Evolutionary conservation across 177 flowering plant genomes (phyloP).

Genomic region (Tripterygium wilfordii): DNA sequence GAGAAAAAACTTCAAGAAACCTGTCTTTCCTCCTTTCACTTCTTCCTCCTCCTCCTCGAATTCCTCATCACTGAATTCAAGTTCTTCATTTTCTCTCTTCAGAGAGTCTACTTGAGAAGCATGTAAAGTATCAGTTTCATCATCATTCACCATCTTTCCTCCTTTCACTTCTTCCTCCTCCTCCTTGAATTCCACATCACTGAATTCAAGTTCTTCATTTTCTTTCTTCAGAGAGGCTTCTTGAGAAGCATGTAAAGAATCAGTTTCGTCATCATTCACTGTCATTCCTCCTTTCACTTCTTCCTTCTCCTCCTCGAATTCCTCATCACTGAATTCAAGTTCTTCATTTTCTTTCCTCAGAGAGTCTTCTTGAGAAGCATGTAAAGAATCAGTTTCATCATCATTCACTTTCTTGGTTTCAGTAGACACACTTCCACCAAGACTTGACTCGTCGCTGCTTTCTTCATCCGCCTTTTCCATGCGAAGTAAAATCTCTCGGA

Average conservation of each 20-base stretch:
- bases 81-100: slow-evolving; percentile 13
- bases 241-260: too few relatives aligned
- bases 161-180: too few relatives aligned
- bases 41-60: slow-evolving; percentile 23
- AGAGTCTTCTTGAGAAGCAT: slow-evolving; percentile 9
- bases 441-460: slow-evolving; percentile 5
- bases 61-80: slow-evolving; percentile 14
- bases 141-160: too few relatives aligned
- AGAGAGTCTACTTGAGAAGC: slow-evolving; percentile 12
- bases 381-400: slow-evolving; percentile 7
- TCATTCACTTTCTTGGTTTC: slow-evolving; percentile 13
- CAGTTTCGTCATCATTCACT: too few relatives aligned
- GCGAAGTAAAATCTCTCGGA: slow-evolving; percentile 20
- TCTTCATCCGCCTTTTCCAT: slow-evolving; percentile 6
- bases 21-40: slow-evolving; percentile 17
- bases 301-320: too few relatives aligned
- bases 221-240: too few relatives aligned
- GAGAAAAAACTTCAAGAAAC: slow-evolving; percentile 29
- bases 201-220: too few relatives aligned
- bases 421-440: neutral
- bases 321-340: too few relatives aligned
- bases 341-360: too few relatives aligned
- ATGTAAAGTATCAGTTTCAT: slow-evolving; percentile 3
- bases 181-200: too few relatives aligned
- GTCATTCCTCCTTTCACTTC: too few relatives aligned